A percentile compares a stretch with the other conserved stretches of the same genome.
phyloP scores from a whole-genome alignment of 331 rosid species.

The Quercus lobata region DNA sequence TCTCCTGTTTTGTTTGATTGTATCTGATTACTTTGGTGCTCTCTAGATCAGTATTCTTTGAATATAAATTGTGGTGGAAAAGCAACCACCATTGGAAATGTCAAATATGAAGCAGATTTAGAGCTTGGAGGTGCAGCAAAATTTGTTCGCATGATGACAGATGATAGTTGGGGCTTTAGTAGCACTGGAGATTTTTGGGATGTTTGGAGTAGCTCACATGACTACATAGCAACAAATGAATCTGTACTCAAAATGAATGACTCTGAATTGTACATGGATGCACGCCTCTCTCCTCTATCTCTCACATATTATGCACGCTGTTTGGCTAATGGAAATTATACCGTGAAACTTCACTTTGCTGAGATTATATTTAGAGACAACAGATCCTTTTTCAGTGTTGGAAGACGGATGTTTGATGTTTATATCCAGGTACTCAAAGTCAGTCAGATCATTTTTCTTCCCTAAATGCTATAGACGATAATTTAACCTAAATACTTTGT shows the following conservation, averaged over 20 bases:
- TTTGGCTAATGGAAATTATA: constrained; percentile 39
- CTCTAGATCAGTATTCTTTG: constrained; percentile 2
- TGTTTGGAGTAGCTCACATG: not conserved
- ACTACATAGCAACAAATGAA: not conserved
- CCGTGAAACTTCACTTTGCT: constrained; percentile 38
- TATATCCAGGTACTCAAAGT: constrained; percentile 42
- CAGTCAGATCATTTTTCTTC: not conserved
- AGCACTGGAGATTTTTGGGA: constrained; percentile 28
- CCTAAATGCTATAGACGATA: not conserved
- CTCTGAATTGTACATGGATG: constrained; percentile 15
- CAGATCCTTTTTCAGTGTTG: constrained; percentile 27
- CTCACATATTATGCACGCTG: constrained; percentile 44
- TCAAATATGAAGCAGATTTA: constrained; percentile 28
- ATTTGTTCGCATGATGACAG: not conserved
- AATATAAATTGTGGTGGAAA: constrained; percentile 27
- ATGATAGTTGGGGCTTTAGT: constrained; percentile 32
- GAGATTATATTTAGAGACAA: constrained; percentile 36
- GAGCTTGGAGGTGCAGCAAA: constrained; percentile 21
- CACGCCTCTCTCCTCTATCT: constrained; percentile 24
- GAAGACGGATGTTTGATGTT: constrained; percentile 42
- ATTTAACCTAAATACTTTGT: not conserved
- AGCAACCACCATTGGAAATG: not conserved
- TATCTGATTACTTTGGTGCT: not conserved
- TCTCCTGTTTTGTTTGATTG: not conserved
- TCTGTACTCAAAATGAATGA: constrained; percentile 13